Conservation (phyloP, 23 red algal species). For the Rhodosorus marinus region DNA sequence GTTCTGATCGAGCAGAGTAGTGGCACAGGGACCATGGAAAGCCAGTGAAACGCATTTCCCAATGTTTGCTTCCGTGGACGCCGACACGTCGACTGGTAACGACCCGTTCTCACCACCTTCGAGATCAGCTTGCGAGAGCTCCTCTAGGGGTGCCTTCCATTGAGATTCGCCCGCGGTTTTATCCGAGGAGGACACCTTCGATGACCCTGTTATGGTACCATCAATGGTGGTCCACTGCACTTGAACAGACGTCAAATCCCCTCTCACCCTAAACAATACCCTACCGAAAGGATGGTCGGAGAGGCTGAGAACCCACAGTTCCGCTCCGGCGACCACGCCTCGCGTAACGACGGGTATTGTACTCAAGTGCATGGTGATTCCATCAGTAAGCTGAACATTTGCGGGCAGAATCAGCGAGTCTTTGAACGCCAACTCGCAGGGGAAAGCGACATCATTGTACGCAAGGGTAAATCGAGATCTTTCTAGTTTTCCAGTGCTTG, state of each 20-base stretch:
- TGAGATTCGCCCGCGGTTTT: background rate
- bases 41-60: slow-evolving; percentile 41
- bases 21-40: slow-evolving; percentile 5
- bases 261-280: background rate
- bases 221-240: background rate
- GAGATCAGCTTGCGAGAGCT: background rate
- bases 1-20: background rate
- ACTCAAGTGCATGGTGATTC: background rate
- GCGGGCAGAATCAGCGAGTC: background rate
- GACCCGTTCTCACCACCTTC: background rate
- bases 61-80: slow-evolving; percentile 23
- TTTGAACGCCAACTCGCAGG: slow-evolving; percentile 1
- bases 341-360: background rate
- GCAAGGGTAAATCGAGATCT: slow-evolving; percentile 29
- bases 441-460: slow-evolving; percentile 12
- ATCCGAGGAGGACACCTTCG: background rate
- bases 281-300: background rate
- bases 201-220: background rate
- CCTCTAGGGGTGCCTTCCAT: background rate
- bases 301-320: background rate
- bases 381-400: background rate
- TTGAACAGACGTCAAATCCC: background rate
- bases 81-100: slow-evolving; percentile 4
- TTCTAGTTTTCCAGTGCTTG: too few relatives aligned
- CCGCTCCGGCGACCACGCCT: background rate